Base-by-base conservation (phyloP, 305 asterid species). In the Fraxinus nigra region DNA sequence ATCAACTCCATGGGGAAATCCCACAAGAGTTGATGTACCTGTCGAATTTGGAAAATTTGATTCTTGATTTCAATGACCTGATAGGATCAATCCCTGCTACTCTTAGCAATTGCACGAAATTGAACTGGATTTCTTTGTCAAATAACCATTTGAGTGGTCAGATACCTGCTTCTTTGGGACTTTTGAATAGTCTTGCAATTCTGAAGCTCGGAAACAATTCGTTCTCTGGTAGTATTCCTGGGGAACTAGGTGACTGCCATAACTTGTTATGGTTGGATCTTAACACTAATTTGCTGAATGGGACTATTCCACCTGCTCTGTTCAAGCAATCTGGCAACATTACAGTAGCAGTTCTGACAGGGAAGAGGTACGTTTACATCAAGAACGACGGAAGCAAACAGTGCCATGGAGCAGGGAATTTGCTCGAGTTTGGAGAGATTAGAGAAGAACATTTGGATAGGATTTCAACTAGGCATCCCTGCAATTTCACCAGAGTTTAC, bases 381-480 rank as follows among this genome's bases (percentile, higher is more conserved):
- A 94, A 89, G 92, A 94, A 93, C 28, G 97, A 95, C 10, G 99
- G 99, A 35, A 92, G 95, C 82, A 86, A 86, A 80, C 89, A 90
- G 85, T 95, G 99, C 87, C 98, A 94, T 5, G 99, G 99, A 24
- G 95, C 99, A 0, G 98, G 99, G 59, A 93, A 94, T 86, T 82
- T 95, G 90, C 95, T 95, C 1, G 99, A 95, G 88, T 95, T 93
- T 82, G 97, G 90, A 28, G 99, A 97, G 35, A 94, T 95, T 77
- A 81, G 98, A 77, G 87, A 84, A 34, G 97, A 89, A 35, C 95
- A 91, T 78, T 78, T 95, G 77, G 87, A 86, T 81, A 84, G 98
- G 78, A 89, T 94, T 65, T 92, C 93, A 38, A 83, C 94, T 2
- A 88, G 95, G 86, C 91, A 89, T 80, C 98, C 99, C 2, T 95